Conservation (phyloP, 495 filamentous ascomycete genomes). For the Terfezia claveryi region DNA sequence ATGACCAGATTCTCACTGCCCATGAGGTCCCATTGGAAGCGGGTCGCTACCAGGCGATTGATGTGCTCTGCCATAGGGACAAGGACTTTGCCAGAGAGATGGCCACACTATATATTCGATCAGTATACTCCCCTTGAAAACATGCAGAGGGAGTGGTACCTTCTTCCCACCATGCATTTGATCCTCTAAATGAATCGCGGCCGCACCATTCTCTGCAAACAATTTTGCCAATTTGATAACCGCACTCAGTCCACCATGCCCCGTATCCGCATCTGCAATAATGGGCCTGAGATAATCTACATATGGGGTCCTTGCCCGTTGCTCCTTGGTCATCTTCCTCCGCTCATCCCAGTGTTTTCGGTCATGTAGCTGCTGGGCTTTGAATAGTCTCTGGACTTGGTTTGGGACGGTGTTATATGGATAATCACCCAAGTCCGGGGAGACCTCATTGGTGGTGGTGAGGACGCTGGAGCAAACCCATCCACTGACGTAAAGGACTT, state of each 20-base stretch:
- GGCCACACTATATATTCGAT: conserved; percentile 37
- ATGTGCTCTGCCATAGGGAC: conserved; percentile 91
- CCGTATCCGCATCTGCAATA: conserved; percentile 92
- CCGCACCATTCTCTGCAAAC: conserved; percentile 95
- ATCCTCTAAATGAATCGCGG: conserved; percentile 92
- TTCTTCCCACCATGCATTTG: conserved; percentile 97
- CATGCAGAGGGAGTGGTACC: conserved; percentile 2
- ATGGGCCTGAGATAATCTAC: conserved; percentile 85
- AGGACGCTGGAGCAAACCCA: conserved; percentile 92
- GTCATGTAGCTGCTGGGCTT: conserved; percentile 91
- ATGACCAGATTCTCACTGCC: conserved; percentile 84
- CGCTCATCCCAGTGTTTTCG: conserved; percentile 79
- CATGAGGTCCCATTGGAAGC: conserved; percentile 98
- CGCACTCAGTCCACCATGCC: conserved; percentile 74
- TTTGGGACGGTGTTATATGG: conserved; percentile 98
- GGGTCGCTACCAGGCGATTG: conserved; percentile 71
- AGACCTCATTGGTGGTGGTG: conserved; percentile 89
- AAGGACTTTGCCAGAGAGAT: conserved; percentile 88
- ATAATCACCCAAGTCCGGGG: conserved; percentile 92
- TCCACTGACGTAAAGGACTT: conserved; percentile 84
- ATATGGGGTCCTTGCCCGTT: conserved; percentile 56
- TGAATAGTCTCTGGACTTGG: conserved; percentile 86
- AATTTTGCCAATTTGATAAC: conserved; percentile 94
- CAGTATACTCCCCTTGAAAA: neutral
- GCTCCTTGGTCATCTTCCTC: conserved; percentile 47